phyloP scores from a whole-genome alignment of 805 yeast species.

The Metschnikowia kofuensis region DNA sequence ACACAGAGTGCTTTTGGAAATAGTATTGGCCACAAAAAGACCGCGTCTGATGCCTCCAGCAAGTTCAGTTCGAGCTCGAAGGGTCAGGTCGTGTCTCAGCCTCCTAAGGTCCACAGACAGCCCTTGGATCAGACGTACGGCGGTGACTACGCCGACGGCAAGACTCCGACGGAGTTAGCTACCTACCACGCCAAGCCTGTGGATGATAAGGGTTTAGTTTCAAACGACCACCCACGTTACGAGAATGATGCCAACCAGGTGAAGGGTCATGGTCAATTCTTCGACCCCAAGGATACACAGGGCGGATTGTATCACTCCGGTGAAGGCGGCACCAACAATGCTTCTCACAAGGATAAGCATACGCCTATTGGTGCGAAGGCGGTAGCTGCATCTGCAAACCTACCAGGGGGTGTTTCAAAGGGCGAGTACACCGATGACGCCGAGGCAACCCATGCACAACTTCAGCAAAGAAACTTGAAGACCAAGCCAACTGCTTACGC shows the following conservation, averaged over 20 bases:
- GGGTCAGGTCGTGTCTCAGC: constrained; percentile 29
- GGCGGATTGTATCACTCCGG: constrained; percentile 25
- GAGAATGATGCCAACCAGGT: constrained; percentile 27
- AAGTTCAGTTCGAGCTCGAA: constrained; percentile 10
- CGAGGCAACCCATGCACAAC: constrained; percentile 26
- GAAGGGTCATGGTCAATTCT: constrained; percentile 32
- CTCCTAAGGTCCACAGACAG: constrained; percentile 27
- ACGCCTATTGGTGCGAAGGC: constrained; percentile 12
- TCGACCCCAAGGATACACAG: constrained; percentile 36
- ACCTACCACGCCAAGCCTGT: neutral
- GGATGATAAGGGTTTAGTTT: constrained; percentile 8
- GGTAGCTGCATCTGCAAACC: constrained; percentile 10
- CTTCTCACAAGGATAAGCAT: neutral
- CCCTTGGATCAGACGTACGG: constrained; percentile 29
- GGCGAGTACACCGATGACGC: constrained; percentile 14
- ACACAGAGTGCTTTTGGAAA: constrained; percentile 3
- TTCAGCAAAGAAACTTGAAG: constrained; percentile 20
- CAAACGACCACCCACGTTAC: constrained; percentile 27
- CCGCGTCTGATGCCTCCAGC: constrained; percentile 1
- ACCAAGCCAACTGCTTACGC: constrained; percentile 22
- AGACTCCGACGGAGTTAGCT: constrained; percentile 27
- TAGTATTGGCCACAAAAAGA: constrained; percentile 3
- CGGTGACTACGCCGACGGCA: constrained; percentile 35
- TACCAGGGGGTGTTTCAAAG: constrained; percentile 15
- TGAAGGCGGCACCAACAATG: neutral